Evolutionary conservation across 1,284 basidiomycete genomes (phyloP), one percentile per base, ranked within the genome.

Genomic region (Inonotus obliquus): DNA sequence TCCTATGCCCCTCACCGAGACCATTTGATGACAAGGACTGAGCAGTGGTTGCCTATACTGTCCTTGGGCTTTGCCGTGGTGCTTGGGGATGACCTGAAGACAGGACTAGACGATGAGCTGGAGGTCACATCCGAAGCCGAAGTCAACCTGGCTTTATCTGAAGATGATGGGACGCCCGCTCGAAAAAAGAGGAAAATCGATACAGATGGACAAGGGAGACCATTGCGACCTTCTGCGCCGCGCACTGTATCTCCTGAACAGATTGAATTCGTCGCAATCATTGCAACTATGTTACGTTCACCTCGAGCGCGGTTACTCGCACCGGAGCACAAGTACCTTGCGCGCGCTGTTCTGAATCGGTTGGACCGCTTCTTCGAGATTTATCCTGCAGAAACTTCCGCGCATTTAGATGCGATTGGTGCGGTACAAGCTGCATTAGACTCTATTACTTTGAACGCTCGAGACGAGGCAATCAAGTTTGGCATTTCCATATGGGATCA

Each of bases 21-120:
- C 35, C 85, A 90, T 67, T 71, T 96, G 32, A 55, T 60, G 58
- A 55, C 29, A 60, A 84, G 86, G 9, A 76, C 79, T 14, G 73
- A 77, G 0, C 76, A 72, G 45, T 98, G 96, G 96, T 72, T 86
- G 9, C 74, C 75, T 21, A 73, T 93, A 27, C 81, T 90, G 41
- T 81, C 84, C 53, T 73, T 93, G 38, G 85, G 84, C 58, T 95
- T 95, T 76, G 90, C 92, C 63, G 81, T 85, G 1, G 76, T 94
- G 6, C 76, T 96, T 1, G 85, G 81, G 13, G 86, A 91, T 67
- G 77, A 80, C 0, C 71, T 94, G 37, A 73, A 66, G 60, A 72
- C 67, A 47, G 68, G 21, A 6, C 70, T 85, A 23, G 72, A 77
- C 51, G 73, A 79, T 32, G 76, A 79, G 25, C 74, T 74, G 11